phyloP scores from a whole-genome alignment of 805 yeast genomes.

The Cyberlindnera petersonii region DNA sequence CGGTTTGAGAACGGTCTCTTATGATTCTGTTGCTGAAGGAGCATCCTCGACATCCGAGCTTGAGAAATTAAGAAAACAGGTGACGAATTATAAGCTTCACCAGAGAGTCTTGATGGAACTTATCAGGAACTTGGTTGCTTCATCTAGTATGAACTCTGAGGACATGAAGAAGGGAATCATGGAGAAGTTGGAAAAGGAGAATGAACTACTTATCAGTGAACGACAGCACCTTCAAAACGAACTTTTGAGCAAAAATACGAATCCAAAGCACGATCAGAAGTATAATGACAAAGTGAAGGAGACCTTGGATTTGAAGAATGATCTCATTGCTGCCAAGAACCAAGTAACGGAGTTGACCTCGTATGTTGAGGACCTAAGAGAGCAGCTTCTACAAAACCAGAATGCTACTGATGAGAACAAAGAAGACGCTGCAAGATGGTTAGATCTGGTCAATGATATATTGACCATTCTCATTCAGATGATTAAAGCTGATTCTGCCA shows the following conservation, averaged over 20 bases:
- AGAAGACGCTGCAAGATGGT: constrained; percentile 13
- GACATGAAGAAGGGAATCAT: constrained; percentile 23
- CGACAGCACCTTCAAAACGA: constrained; percentile 19
- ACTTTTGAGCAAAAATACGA: constrained; percentile 8
- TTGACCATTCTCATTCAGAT: constrained; percentile 11
- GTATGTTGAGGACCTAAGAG: constrained; percentile 22
- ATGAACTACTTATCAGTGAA: constrained; percentile 17
- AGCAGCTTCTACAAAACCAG: constrained; percentile 12
- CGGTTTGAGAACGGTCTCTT: constrained; percentile 22
- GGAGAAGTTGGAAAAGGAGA: constrained; percentile 22
- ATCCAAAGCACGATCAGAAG: constrained; percentile 5
- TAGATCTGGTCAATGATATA: constrained; percentile 14
- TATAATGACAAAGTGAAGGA: constrained; percentile 24
- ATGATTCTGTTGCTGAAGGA: constrained; percentile 8
- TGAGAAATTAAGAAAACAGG: constrained; percentile 36
- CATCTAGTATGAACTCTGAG: constrained; percentile 19
- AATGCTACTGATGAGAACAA: constrained; percentile 3
- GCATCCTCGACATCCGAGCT: constrained; percentile 27
- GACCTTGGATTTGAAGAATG: constrained; percentile 25
- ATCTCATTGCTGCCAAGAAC: constrained; percentile 23
- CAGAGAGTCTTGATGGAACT: constrained; percentile 32
- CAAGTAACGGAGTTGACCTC: constrained; percentile 23
- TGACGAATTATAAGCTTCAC: constrained; percentile 39
- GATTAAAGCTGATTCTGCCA: constrained; percentile 19
- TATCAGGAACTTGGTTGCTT: constrained; percentile 20